Conservation (phyloP, 306 rosid species). For the Vicia faba region DNA sequence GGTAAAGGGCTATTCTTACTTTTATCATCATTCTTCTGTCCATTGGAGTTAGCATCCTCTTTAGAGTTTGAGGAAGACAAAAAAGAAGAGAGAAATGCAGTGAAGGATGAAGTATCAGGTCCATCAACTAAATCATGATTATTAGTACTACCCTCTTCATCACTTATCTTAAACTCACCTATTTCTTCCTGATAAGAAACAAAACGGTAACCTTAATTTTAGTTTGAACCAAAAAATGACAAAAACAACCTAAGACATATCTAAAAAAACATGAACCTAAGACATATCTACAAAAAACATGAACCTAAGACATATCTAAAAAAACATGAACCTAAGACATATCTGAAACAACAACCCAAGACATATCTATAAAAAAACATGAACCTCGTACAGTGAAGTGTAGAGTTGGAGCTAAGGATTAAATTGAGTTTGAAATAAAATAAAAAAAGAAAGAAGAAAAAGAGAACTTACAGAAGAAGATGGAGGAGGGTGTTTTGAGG, state of each 20-base stretch:
- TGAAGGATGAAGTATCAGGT: slow-evolving; percentile 93
- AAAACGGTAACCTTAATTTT: slow-evolving; percentile 14
- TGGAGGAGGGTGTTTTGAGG: slow-evolving; percentile 36
- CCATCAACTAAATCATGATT: slow-evolving; percentile 55
- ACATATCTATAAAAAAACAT: too few species aligned
- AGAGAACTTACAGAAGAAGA: slow-evolving; percentile 59
- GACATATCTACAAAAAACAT: slow-evolving; percentile 14
- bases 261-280: background rate
- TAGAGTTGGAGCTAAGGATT: slow-evolving; percentile 7
- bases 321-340: slow-evolving; percentile 2
- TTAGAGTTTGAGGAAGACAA: slow-evolving; percentile 60
- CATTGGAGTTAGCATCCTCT: slow-evolving; percentile 45
- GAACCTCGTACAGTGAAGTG: background rate
- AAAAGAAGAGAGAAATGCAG: slow-evolving; percentile 79
- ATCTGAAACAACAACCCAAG: background rate
- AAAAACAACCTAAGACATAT: background rate
- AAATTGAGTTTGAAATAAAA: background rate
- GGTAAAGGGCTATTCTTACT: slow-evolving; percentile 32
- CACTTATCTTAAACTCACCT: slow-evolving; percentile 44
- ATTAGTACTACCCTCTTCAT: slow-evolving; percentile 45
- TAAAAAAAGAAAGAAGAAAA: slow-evolving; percentile 23
- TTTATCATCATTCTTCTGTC: slow-evolving; percentile 47
- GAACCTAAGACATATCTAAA: background rate
- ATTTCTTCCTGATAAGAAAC: slow-evolving; percentile 57
- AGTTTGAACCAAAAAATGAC: background rate